Evolutionary conservation across 2,329 filamentous ascomycete species (phyloP).

Genomic region (Penicillium hesseltinei): DNA sequence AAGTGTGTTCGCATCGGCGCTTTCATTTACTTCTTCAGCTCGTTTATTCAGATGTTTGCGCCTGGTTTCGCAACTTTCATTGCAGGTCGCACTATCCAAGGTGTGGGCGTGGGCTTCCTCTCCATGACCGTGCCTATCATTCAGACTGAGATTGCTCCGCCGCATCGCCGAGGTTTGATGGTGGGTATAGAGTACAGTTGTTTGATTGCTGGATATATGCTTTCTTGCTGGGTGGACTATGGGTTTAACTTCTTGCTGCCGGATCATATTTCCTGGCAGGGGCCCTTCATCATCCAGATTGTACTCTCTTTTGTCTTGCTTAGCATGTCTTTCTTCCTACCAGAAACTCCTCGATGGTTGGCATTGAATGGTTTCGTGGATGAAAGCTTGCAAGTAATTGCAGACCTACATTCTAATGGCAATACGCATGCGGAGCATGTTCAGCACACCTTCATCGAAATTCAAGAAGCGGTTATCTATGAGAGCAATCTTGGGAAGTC

Average conservation of each 20-base stretch:
- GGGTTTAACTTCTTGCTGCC: constrained; percentile 40
- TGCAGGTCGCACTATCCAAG: no score
- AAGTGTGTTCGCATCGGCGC: no score
- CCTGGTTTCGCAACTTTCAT: no score
- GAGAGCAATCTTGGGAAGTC: constrained; percentile 37
- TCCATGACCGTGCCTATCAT: no score
- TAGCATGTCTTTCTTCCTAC: constrained; percentile 38
- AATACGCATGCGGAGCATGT: constrained; percentile 37
- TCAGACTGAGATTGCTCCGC: no score
- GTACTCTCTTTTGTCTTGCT: constrained; percentile 34
- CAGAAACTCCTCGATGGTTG: constrained; percentile 44
- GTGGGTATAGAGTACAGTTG: constrained; percentile 42
- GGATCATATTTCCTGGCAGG: constrained; percentile 32
- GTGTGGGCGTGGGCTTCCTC: no score
- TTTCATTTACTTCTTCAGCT: no score
- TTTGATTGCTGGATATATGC: constrained; percentile 39
- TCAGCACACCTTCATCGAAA: constrained; percentile 38
- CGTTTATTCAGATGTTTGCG: no score
- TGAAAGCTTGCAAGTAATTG: constrained; percentile 42
- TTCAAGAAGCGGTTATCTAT: constrained; percentile 41
- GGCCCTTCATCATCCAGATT: constrained; percentile 35
- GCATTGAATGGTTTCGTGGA: constrained; percentile 42
- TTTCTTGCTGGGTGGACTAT: constrained; percentile 43
- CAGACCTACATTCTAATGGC: constrained; percentile 41
- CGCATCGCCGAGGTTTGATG: constrained; percentile 34